Evolutionary conservation across 2,329 filamentous ascomycete genomes (phyloP), one percentile per base, ranked within the genome.

Genomic region (Claviceps monticola): DNA sequence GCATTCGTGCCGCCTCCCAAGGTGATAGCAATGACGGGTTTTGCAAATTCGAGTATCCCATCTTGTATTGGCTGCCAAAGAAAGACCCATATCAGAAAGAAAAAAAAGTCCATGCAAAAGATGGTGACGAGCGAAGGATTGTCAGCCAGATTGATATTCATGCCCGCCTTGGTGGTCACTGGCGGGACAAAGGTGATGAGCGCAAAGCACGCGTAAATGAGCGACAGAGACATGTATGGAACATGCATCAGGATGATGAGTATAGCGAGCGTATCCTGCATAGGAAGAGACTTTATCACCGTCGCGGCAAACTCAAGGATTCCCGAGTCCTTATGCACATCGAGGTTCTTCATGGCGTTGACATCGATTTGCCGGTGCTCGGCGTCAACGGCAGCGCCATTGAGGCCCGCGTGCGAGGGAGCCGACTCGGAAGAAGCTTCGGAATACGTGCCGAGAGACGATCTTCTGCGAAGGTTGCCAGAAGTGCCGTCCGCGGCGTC

Each of bases 211-310:
- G 89, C 84, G 68, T 96, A 94, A 62, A 95, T 88, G 66, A 88
- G 76, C 57, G 89, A 91, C 61, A 96, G 78, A 53, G 91, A 83
- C 61, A 91, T 83, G 21, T 90, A 88, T 34, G 91, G 90, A 9
- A 96, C 81, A 65, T 95, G 90, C 69, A 96, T 86, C 59, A 97
- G 80, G 61, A 96, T 86, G 69, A 96, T 95, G 66, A 97, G 82
- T 62, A 97, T 95, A 65, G 91, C 89, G 69, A 96, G 88, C 55
- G 91, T 95, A 71, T 97, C 91, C 71, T 88, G 86, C 64, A 95
- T 82, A 51, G 91, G 91, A 62, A 90, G 91, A 50, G 89, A 88
- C 62, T 82, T 83, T 65, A 97, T 80, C 61, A 97, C 91, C 51
- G 89, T 95, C 59, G 87, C 79, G 56, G 86, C 84, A 57, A 94